Conservation (phyloP, 176 grass and related monocot genomes). For the Oryza australiensis region DNA sequence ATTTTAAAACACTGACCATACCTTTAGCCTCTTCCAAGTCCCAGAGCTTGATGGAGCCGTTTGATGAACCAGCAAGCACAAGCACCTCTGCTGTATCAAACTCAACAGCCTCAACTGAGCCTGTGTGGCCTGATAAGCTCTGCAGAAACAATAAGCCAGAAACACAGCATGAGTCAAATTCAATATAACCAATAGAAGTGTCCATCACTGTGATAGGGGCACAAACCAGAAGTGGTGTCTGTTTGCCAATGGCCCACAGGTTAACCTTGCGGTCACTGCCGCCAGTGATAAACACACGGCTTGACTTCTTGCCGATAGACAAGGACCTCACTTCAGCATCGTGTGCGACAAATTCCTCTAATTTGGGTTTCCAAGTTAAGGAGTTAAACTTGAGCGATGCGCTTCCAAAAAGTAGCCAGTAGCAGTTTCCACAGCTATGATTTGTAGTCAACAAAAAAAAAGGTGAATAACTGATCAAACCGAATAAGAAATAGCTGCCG, state of each 20-base stretch:
- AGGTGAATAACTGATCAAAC: background rate
- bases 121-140: conserved; percentile 83
- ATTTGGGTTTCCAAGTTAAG: conserved; percentile 43
- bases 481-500: background rate
- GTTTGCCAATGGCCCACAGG: conserved; percentile 83
- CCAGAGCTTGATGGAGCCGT: conserved; percentile 93
- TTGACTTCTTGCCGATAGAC: conserved; percentile 90
- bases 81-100: conserved; percentile 93
- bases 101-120: conserved; percentile 76
- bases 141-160: conserved; percentile 40
- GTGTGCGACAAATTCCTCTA: conserved; percentile 88
- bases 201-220: conserved; percentile 9
- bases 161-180: conserved; percentile 26
- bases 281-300: conserved; percentile 75
- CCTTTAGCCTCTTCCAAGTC: conserved; percentile 95
- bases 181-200: background rate
- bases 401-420: background rate
- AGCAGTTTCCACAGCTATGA: background rate
- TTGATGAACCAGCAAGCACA: conserved; percentile 91
- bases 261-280: conserved; percentile 82
- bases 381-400: conserved; percentile 30
- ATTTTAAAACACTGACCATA: conserved; percentile 11
- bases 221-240: conserved; percentile 74
- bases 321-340: conserved; percentile 72
- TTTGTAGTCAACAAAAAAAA: background rate